Evolutionary conservation across 2,329 filamentous ascomycete species (phyloP).

Genomic region (Chaetomiaceae sp.): DNA sequence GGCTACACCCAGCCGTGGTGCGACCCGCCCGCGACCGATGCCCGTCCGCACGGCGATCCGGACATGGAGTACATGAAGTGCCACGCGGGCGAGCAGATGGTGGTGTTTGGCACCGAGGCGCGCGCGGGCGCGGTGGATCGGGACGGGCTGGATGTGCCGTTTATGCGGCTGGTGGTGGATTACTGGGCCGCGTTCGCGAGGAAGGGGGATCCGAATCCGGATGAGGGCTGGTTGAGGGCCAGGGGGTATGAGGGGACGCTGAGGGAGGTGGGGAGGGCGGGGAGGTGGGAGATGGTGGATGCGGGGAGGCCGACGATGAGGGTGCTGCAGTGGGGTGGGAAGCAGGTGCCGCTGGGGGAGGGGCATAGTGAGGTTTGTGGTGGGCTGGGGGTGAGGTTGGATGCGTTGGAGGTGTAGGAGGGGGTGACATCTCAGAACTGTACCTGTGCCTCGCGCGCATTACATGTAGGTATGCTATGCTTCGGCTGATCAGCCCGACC

Average conservation of each 20-base stretch:
- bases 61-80: slow-evolving; percentile 37
- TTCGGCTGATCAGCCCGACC: no score
- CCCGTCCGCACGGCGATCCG: slow-evolving; percentile 30
- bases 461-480: no score
- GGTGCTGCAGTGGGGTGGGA: slow-evolving; percentile 27
- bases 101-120: slow-evolving; percentile 33
- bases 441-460: no score
- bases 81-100: slow-evolving; percentile 35
- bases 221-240: slow-evolving; percentile 26
- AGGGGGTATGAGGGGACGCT: slow-evolving; percentile 28
- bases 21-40: slow-evolving; percentile 24
- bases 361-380: slow-evolving; percentile 17
- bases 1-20: slow-evolving; percentile 29
- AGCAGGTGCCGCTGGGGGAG: slow-evolving; percentile 22
- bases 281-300: slow-evolving; percentile 26
- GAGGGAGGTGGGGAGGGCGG: slow-evolving; percentile 23
- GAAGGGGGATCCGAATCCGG: slow-evolving; percentile 29
- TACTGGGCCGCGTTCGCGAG: slow-evolving; percentile 33
- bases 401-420: slow-evolving; percentile 12
- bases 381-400: slow-evolving; percentile 21
- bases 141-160: slow-evolving; percentile 31
- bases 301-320: slow-evolving; percentile 18
- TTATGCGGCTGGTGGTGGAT: slow-evolving; percentile 30
- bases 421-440: no score
- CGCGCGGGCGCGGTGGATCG: slow-evolving; percentile 30